Base-by-base conservation (phyloP, 805 yeast genomes). In the Lachancea lanzarotensis region DNA sequence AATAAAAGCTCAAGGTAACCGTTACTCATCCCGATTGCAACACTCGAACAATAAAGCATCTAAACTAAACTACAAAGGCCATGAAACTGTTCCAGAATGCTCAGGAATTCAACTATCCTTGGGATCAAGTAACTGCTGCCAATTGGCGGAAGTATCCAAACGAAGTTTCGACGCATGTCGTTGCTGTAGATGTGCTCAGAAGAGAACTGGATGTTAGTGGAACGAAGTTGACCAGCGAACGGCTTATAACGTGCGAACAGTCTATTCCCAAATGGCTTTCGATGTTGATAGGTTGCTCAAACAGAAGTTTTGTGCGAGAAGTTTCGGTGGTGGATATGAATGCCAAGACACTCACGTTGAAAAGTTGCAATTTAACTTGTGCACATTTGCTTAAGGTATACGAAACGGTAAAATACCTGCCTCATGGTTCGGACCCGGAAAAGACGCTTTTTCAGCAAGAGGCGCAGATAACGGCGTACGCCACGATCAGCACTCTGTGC, bases 121-220 rank as follows among this genome's bases (percentile, higher is more conserved):
- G 98, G 97, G 95, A 84, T 20, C 88, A 84, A 55, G 95, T 91
- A 20, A 84, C 96, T 0, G 89, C 95, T 1, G 97, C 98, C 42
- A 89, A 90, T 66, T 91, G 98, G 98, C 80, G 78, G 52, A 91
- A 91, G 55, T 91, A 91, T 66, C 98, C 98, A n/a, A 91, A 93
- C 62, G 95, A 89, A 55, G 73, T 82, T 47, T 81, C 96, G 7
- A 77, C 95, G 0, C 98, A 91, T 65, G 98, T 91, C 9, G 82
- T 87, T 25, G 93, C 93, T 1, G 98, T 93, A 16, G 98, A 91
- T 62, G 87, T 88, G 1, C 65, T 91, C 27, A 72, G 84, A 47
- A 73, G 98, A 51, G 88, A 82, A 54, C 58, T 88, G 17, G 76
- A 79, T 53, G 66, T 72, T 1, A 66, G 62, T 7, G 73, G 75